phyloP scores from a whole-genome alignment of 106 monocot genomes.

The Gastrodia elata region DNA sequence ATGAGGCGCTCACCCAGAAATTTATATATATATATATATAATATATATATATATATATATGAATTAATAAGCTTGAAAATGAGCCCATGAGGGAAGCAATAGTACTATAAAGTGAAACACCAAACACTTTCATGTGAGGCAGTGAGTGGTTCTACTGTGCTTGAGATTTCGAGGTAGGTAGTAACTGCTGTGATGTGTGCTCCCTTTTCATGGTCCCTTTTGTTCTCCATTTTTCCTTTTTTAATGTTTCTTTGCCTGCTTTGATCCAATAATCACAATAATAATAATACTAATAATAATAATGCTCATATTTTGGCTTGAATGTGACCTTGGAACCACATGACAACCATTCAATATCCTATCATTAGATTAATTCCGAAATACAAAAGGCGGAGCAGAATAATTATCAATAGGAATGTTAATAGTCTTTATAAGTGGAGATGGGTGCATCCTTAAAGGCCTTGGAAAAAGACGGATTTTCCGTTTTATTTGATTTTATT shows the following conservation, averaged over 20 bases:
- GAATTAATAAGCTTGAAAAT: background rate
- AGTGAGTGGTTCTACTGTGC: background rate
- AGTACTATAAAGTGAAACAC: background rate
- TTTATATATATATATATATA: too few species aligned
- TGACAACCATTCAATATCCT: background rate
- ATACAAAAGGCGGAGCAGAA: background rate
- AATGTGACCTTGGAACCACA: background rate
- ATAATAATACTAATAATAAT: background rate
- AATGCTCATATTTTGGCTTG: background rate
- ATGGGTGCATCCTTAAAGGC: background rate
- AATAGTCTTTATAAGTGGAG: background rate
- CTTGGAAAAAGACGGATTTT: background rate
- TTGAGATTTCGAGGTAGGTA: background rate
- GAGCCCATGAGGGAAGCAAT: background rate
- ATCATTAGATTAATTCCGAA: background rate
- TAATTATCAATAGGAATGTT: background rate
- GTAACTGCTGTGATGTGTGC: background rate
- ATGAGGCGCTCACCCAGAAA: background rate
- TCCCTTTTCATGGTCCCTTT: background rate
- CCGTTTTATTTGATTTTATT: background rate
- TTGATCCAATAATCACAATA: background rate
- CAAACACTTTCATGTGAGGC: background rate
- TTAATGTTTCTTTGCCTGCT: background rate
- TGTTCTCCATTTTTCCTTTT: background rate
- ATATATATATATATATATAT: too few species aligned